Conservation (phyloP, 495 filamentous ascomycete genomes). For the Hypoxylon crocopeplum region DNA sequence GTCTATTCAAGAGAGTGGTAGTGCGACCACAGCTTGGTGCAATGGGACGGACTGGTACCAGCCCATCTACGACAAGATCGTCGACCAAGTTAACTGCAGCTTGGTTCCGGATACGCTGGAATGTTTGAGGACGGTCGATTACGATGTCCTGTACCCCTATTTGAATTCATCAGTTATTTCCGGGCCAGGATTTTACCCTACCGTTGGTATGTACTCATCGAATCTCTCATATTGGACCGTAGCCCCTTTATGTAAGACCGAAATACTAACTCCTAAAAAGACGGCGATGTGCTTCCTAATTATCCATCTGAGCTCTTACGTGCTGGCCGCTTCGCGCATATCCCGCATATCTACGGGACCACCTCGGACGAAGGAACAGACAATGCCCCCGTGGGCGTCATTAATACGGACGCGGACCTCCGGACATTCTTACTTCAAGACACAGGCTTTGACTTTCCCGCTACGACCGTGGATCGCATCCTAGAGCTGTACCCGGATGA, state of each 20-base stretch:
- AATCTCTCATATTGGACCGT: too few relatives aligned
- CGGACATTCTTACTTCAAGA: constrained; percentile 35
- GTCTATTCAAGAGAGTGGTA: constrained; percentile 59
- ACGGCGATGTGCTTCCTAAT: constrained; percentile 57
- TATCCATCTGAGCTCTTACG: constrained; percentile 40
- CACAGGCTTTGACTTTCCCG: constrained; percentile 35
- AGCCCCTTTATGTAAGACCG: neutral
- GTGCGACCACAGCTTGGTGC: constrained; percentile 42
- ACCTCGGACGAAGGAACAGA: constrained; percentile 69
- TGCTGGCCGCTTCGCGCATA: constrained; percentile 55
- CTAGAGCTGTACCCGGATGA: constrained; percentile 47
- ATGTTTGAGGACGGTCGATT: constrained; percentile 50
- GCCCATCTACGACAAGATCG: constrained; percentile 52
- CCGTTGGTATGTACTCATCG: constrained; percentile 50
- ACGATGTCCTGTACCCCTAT: constrained; percentile 38
- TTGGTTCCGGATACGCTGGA: constrained; percentile 45
- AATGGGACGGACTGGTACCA: constrained; percentile 47
- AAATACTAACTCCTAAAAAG: constrained; percentile 22
- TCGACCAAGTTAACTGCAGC: constrained; percentile 48
- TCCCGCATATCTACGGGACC: constrained; percentile 66
- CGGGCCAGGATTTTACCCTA: constrained; percentile 48
- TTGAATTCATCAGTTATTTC: constrained; percentile 17
- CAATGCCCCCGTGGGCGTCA: constrained; percentile 52
- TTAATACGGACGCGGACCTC: constrained; percentile 56
- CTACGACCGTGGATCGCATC: constrained; percentile 43